Percentiles rank a stretch among this genome's conserved stretches.
Evolutionary conservation across 2,329 filamentous ascomycete species (phyloP).

Genomic region (Remersonia thermophila): DNA sequence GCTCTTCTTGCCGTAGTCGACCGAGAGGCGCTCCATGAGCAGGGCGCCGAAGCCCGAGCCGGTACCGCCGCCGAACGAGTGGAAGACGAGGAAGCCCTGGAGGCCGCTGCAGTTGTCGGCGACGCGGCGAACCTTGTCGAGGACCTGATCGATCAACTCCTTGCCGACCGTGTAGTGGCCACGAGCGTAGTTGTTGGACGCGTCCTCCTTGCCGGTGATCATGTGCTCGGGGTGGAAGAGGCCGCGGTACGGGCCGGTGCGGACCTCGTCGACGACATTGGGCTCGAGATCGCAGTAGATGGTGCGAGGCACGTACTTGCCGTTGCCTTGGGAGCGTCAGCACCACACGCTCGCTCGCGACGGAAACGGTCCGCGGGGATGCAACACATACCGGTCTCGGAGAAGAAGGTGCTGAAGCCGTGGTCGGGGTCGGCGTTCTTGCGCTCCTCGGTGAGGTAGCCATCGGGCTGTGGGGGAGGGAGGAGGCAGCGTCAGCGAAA

Average conservation of each 20-base stretch:
- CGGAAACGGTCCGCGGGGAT: background rate
- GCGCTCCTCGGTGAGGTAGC: conserved; percentile 95
- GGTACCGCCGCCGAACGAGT: conserved; percentile 98
- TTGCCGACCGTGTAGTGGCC: conserved; percentile 99
- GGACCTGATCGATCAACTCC: conserved; percentile 95
- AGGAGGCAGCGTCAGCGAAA: conserved; percentile 22
- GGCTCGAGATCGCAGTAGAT: conserved; percentile 99
- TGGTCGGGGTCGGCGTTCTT: conserved; percentile 87
- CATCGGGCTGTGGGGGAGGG: conserved; percentile 81
- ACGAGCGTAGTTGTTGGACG: conserved; percentile 99
- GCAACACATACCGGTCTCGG: conserved; percentile 71
- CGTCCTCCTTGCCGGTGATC: conserved; percentile 99
- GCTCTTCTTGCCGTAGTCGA: conserved; percentile 99
- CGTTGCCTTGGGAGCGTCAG: conserved; percentile 55
- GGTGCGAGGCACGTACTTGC: conserved; percentile 96
- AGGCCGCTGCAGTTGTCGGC: conserved; percentile 97
- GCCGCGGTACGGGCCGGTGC: conserved; percentile 88
- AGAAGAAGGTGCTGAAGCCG: conserved; percentile 99
- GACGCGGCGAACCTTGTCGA: conserved; percentile 95
- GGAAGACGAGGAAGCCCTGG: conserved; percentile 98
- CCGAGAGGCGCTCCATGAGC: conserved; percentile 95
- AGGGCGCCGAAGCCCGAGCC: conserved; percentile 97
- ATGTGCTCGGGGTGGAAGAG: conserved; percentile 99
- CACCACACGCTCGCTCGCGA: conserved; percentile 7
- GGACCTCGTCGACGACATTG: conserved; percentile 98